These are phyloP conservation scores for Phaeosphaeria sp. DNA, from an alignment of 2,329 filamentous ascomycete genomes.

Conservation along the genomic window DNA sequence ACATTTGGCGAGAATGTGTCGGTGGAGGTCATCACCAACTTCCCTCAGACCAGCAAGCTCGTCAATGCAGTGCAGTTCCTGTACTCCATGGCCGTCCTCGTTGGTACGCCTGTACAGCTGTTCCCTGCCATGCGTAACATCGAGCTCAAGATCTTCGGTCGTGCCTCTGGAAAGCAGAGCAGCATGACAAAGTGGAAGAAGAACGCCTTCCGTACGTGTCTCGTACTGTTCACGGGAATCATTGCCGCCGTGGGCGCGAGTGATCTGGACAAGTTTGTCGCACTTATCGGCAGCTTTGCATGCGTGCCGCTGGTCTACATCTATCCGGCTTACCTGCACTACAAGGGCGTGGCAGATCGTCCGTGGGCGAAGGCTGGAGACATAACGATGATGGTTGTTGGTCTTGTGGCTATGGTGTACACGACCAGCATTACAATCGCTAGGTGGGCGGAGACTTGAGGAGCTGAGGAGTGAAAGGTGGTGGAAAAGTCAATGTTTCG, in stretches of 20 bases:
- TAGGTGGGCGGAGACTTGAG: constrained; percentile 38
- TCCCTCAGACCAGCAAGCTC: constrained; percentile 71
- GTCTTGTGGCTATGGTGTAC: constrained; percentile 74
- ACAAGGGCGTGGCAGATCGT: constrained; percentile 68
- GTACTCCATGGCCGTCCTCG: constrained; percentile 76
- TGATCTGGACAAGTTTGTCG: constrained; percentile 76
- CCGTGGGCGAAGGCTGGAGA: constrained; percentile 64
- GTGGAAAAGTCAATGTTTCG: background rate
- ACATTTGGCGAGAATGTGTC: constrained; percentile 73
- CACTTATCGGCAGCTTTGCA: constrained; percentile 74
- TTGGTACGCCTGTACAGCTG: constrained; percentile 75
- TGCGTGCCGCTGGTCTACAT: constrained; percentile 80
- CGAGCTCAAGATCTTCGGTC: constrained; percentile 71
- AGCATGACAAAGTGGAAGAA: constrained; percentile 76
- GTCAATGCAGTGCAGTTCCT: constrained; percentile 79
- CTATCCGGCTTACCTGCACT: constrained; percentile 75
- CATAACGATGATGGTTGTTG: constrained; percentile 67
- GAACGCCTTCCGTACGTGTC: constrained; percentile 66
- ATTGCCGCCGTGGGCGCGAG: constrained; percentile 70
- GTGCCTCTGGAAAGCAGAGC: constrained; percentile 69
- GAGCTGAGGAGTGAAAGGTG: background rate
- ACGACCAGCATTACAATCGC: constrained; percentile 69
- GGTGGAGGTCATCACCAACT: constrained; percentile 79
- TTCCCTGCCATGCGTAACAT: constrained; percentile 77
- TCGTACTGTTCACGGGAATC: constrained; percentile 66